Conservation (phyloP, 345 rosid species). For the Arabis alpina region DNA sequence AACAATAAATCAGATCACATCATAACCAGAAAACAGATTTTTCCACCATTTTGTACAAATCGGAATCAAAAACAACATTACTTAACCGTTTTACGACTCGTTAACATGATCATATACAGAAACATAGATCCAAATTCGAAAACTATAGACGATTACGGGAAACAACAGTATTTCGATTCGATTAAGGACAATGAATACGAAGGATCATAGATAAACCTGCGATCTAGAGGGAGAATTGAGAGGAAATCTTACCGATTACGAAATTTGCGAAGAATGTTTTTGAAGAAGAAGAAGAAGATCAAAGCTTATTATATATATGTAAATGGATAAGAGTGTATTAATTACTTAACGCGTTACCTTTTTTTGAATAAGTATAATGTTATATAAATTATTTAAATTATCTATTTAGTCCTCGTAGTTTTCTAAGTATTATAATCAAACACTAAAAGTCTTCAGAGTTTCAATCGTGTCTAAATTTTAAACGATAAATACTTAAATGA, state of each 20-base stretch:
- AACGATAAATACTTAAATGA: not conserved
- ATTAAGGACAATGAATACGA: not conserved
- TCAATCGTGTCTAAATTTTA: not conserved
- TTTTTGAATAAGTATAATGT: slow-evolving; percentile 25
- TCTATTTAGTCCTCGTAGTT: slow-evolving; percentile 2
- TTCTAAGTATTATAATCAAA: too few relatives aligned
- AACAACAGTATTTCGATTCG: not conserved
- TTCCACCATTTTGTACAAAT: not conserved
- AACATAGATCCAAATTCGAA: not conserved
- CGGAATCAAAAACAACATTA: not conserved
- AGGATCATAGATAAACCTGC: not conserved
- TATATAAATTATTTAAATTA: not conserved
- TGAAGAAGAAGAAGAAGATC: slow-evolving; percentile 7
- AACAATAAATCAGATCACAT: too few relatives aligned
- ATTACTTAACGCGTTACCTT: slow-evolving; percentile 40
- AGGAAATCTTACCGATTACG: slow-evolving; percentile 26
- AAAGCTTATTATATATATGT: slow-evolving; percentile 8
- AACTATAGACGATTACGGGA: slow-evolving; percentile 2
- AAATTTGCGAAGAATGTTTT: slow-evolving; percentile 18
- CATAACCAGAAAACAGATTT: not conserved
- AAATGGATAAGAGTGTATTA: slow-evolving; percentile 31
- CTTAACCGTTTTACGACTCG: not conserved
- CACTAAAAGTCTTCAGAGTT: not conserved
- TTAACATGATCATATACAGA: not conserved
- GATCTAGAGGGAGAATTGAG: not conserved